These are phyloP conservation scores for Phytophthora capsici DNA, from an alignment of 352 stramenopile species.

Conservation along the genomic window DNA sequence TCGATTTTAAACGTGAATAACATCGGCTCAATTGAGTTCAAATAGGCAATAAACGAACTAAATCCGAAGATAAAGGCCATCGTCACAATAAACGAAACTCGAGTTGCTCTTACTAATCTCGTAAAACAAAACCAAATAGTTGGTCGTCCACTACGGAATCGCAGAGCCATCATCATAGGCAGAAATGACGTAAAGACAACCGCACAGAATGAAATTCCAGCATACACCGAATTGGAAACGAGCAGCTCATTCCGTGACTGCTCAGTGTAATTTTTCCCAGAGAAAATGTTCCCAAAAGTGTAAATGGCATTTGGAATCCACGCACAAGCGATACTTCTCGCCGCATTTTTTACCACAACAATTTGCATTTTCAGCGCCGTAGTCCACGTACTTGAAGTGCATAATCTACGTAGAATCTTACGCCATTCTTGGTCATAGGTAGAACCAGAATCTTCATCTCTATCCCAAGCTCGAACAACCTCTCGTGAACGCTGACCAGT, in stretches of 20 bases:
- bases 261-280: conserved; percentile 6
- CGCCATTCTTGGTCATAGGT: background rate
- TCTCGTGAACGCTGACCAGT: background rate
- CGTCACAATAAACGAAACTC: background rate
- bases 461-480: background rate
- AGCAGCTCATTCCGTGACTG: conserved; percentile 17
- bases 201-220: conserved; percentile 4
- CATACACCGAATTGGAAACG: conserved; percentile 11
- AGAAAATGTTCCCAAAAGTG: conserved; percentile 22
- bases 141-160: background rate
- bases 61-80: background rate
- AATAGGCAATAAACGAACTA: background rate
- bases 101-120: background rate
- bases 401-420: background rate
- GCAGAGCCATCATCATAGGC: conserved; percentile 3
- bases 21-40: background rate
- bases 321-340: conserved; percentile 5
- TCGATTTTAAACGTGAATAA: conserved; percentile 6
- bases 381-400: background rate
- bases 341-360: conserved; percentile 14
- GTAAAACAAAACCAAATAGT: conserved; percentile 9
- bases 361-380: background rate
- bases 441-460: background rate
- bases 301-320: conserved; percentile 12
- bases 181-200: conserved; percentile 7